Conservation (phyloP, 169 alveolate species). For the Plasmodium adleri region DNA sequence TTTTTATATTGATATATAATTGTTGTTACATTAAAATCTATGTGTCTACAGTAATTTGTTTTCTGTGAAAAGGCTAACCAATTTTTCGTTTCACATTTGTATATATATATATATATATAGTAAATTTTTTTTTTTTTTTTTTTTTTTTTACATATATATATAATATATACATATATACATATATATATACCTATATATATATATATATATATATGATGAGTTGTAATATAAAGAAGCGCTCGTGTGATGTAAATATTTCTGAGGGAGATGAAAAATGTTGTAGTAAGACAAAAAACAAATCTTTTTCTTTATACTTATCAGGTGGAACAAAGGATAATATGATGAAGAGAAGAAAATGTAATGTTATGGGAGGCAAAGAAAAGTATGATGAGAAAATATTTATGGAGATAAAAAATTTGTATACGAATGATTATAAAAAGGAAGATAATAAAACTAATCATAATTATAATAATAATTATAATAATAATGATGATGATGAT, state of each 20-base stretch:
- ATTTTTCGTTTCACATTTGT: too few relatives aligned
- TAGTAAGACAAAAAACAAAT: slow-evolving; percentile 9
- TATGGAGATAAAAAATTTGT: slow-evolving; percentile 42
- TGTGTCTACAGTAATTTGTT: too few relatives aligned
- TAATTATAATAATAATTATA: not conserved
- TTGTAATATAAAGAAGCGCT: slow-evolving; percentile 24
- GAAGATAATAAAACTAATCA: not conserved
- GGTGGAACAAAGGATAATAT: not conserved
- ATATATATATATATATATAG: too few relatives aligned
- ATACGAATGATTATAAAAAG: slow-evolving; percentile 16
- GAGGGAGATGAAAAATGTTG: not conserved
- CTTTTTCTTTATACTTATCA: slow-evolving; percentile 4
- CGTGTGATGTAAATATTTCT: slow-evolving; percentile 5
- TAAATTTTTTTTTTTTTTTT: slow-evolving; percentile 1
- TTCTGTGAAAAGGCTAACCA: too few relatives aligned
- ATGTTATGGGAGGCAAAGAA: not conserved
- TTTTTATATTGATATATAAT: too few relatives aligned
- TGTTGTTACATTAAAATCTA: too few relatives aligned
- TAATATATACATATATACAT: not conserved
- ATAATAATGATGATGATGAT: too few relatives aligned
- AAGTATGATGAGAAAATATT: slow-evolving; percentile 20
- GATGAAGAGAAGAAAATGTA: slow-evolving; percentile 22
- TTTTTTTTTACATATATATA: slow-evolving; percentile 1
- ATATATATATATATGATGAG: not conserved
- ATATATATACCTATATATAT: not conserved